phyloP scores from a whole-genome alignment of 139 green algal species.

The Chlorella sp. region DNA sequence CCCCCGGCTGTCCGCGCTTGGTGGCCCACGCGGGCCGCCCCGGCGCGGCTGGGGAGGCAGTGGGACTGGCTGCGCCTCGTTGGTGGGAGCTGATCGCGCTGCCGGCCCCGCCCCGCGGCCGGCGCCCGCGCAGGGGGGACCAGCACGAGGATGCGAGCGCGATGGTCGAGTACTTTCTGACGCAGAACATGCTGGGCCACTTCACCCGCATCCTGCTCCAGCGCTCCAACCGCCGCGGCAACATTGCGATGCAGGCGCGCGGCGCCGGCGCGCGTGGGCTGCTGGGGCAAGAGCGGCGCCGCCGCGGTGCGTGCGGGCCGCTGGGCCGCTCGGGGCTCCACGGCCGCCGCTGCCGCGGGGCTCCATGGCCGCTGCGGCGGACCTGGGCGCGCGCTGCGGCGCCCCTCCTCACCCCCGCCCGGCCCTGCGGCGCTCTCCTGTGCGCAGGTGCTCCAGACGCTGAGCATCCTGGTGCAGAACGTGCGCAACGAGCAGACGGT shows the following conservation, averaged over 20 bases:
- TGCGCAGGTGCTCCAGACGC: slow-evolving; percentile 78
- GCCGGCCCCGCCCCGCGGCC: too few species aligned
- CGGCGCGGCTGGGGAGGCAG: too few species aligned
- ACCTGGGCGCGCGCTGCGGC: slow-evolving; percentile 1
- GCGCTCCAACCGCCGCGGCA: slow-evolving; percentile 69
- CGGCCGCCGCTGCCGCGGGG: too few species aligned
- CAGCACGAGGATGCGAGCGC: slow-evolving; percentile 88
- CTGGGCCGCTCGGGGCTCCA: too few species aligned
- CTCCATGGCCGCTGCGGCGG: too few species aligned
- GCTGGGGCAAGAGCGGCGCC: too few species aligned
- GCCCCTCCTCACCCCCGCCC: background rate
- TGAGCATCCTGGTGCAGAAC: slow-evolving; percentile 98
- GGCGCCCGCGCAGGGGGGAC: slow-evolving; percentile 72
- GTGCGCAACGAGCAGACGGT: slow-evolving; percentile 85
- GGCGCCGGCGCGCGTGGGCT: background rate
- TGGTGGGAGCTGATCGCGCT: background rate
- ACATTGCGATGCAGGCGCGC: slow-evolving; percentile 75
- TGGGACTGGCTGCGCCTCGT: too few species aligned
- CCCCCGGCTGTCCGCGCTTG: too few species aligned
- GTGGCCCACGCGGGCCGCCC: too few species aligned
- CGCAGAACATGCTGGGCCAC: slow-evolving; percentile 90
- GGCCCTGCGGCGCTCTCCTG: background rate
- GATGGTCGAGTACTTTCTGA: slow-evolving; percentile 97
- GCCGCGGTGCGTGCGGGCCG: too few species aligned
- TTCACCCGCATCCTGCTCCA: slow-evolving; percentile 87